phyloP scores from a whole-genome alignment of 2,329 filamentous ascomycete species.

The Phaeosphaeriaceae sp. region DNA sequence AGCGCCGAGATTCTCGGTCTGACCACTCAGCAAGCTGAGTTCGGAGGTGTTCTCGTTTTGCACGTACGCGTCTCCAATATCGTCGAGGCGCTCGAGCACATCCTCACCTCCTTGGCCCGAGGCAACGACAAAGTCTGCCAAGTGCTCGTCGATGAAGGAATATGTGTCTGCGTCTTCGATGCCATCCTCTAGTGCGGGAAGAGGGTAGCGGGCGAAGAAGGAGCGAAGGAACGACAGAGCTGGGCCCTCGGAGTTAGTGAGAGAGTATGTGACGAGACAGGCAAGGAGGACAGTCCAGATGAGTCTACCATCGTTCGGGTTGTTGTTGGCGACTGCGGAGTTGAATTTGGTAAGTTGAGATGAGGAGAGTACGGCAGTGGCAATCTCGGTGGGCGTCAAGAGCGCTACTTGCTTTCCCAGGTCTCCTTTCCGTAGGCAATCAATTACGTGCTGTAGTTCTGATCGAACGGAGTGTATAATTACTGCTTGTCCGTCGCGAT shows the following conservation, averaged over 20 bases:
- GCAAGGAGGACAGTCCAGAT: slow-evolving; percentile 35
- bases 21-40: slow-evolving; percentile 13
- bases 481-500: slow-evolving; percentile 50
- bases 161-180: slow-evolving; percentile 34
- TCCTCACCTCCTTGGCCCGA: slow-evolving; percentile 2
- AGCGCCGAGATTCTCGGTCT: slow-evolving; percentile 22
- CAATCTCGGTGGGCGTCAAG: slow-evolving; percentile 12
- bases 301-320: slow-evolving; percentile 14
- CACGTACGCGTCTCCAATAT: slow-evolving; percentile 19
- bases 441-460: slow-evolving; percentile 28
- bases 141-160: slow-evolving; percentile 27
- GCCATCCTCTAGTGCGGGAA: slow-evolving; percentile 30
- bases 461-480: slow-evolving; percentile 32
- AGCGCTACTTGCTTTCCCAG: slow-evolving; percentile 18
- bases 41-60: neutral
- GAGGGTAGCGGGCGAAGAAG: slow-evolving; percentile 17
- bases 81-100: slow-evolving; percentile 19
- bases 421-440: slow-evolving; percentile 4
- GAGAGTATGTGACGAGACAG: slow-evolving; percentile 20
- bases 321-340: slow-evolving; percentile 1
- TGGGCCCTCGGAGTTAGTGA: slow-evolving; percentile 11
- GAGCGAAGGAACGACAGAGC: slow-evolving; percentile 11
- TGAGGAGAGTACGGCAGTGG: slow-evolving; percentile 13
- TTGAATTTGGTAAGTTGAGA: slow-evolving; percentile 17
- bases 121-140: slow-evolving; percentile 23